These are phyloP conservation scores for Talaromyces stipitatus DNA, from an alignment of 495 filamentous ascomycete species.

Conservation along the genomic window DNA sequence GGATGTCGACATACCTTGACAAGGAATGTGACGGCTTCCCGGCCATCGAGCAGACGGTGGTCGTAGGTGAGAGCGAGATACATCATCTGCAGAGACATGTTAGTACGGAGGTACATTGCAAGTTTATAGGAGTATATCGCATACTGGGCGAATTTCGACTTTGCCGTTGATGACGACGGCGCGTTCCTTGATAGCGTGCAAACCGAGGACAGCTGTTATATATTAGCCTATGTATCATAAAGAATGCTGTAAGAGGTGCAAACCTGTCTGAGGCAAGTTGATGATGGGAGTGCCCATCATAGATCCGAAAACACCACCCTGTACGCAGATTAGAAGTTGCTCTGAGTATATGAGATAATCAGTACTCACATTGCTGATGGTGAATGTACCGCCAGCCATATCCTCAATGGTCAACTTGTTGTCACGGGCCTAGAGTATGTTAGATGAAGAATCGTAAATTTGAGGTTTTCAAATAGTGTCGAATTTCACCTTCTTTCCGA, in stretches of 20 bases:
- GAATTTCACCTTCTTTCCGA: conserved; percentile 79
- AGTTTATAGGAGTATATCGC: conserved; percentile 11
- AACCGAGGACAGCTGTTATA: conserved; percentile 72
- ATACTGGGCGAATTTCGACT: conserved; percentile 79
- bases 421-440: conserved; percentile 63
- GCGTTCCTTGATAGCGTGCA: conserved; percentile 98
- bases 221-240: background rate
- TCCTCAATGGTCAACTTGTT: conserved; percentile 98
- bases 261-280: conserved; percentile 84
- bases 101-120: conserved; percentile 12
- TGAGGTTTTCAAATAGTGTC: background rate
- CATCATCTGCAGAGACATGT: conserved; percentile 65
- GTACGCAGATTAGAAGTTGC: conserved; percentile 9
- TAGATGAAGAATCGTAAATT: background rate
- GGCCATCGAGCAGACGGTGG: conserved; percentile 87
- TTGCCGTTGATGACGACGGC: conserved; percentile 86
- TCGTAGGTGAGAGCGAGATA: conserved; percentile 97
- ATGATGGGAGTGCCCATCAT: conserved; percentile 99
- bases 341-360: background rate
- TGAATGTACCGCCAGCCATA: conserved; percentile 98
- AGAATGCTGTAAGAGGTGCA: conserved; percentile 7
- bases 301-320: conserved; percentile 68
- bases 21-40: conserved; percentile 94
- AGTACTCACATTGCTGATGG: conserved; percentile 79
- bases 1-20: conserved; percentile 56